These are phyloP conservation scores for Rosa lucieae DNA, from an alignment of 306 rosid genomes.

Conservation along the genomic window DNA sequence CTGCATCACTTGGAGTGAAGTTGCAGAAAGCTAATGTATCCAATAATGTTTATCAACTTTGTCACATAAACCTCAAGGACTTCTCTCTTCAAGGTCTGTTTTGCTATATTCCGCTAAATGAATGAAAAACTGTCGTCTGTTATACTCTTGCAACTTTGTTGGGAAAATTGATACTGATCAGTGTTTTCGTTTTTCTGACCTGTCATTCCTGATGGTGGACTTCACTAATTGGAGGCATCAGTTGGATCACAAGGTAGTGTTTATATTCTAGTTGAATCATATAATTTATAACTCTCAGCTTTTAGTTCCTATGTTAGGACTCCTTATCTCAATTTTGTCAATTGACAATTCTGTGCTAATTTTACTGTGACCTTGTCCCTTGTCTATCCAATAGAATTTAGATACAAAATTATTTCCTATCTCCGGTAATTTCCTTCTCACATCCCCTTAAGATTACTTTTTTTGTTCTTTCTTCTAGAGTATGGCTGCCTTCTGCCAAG, in stretches of 20 bases:
- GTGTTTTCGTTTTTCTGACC: slow-evolving; percentile 22
- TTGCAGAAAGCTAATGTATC: slow-evolving; percentile 56
- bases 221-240: slow-evolving; percentile 37
- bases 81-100: slow-evolving; percentile 75
- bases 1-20: slow-evolving; percentile 56
- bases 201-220: slow-evolving; percentile 23
- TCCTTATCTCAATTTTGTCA: not conserved
- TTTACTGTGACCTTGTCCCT: not conserved
- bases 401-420: not conserved
- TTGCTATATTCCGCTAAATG: slow-evolving; percentile 18
- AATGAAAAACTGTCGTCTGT: not conserved
- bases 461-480: slow-evolving; percentile 28
- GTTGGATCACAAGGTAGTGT: slow-evolving; percentile 55
- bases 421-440: not conserved
- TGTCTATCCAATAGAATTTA: not conserved
- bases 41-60: slow-evolving; percentile 46
- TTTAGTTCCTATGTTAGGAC: not conserved
- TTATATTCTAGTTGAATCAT: not conserved
- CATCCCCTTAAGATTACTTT: not conserved
- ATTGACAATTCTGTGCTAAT: not conserved
- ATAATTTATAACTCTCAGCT: not conserved
- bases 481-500: slow-evolving; percentile 70
- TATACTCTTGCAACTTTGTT: slow-evolving; percentile 14
- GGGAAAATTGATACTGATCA: slow-evolving; percentile 23
- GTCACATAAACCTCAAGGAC: slow-evolving; percentile 63